phyloP scores from a whole-genome alignment of 2,329 filamentous ascomycete species.

The Didymosphaeria variabile region DNA sequence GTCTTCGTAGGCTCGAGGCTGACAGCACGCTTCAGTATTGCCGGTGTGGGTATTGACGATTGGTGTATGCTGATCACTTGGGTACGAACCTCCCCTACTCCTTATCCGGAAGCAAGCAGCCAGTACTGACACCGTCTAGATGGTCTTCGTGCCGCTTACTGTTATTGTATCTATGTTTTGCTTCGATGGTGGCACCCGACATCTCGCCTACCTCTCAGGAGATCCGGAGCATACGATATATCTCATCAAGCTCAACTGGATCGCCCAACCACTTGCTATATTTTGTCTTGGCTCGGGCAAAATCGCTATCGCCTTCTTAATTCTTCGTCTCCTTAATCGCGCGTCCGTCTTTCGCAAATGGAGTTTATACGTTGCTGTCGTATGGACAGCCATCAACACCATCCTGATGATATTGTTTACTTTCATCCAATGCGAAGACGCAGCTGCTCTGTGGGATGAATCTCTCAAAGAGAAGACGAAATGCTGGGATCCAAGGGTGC shows the following conservation, averaged over 20 bases:
- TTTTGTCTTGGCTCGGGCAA: constrained; percentile 29
- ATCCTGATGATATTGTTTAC: constrained; percentile 31
- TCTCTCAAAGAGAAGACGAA: constrained; percentile 21
- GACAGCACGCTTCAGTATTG: constrained; percentile 29
- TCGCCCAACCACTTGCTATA: constrained; percentile 28
- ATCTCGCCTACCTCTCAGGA: constrained; percentile 28
- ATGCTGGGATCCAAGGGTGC: constrained; percentile 29
- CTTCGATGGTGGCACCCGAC: constrained; percentile 29
- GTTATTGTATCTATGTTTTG: constrained; percentile 23
- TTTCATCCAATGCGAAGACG: constrained; percentile 30
- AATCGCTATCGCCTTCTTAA: constrained; percentile 29
- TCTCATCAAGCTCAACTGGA: constrained; percentile 29
- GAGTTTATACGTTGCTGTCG: constrained; percentile 25
- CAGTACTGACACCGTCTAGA: constrained; percentile 15
- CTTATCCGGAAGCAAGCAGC: background rate
- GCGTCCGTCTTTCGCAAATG: constrained; percentile 25
- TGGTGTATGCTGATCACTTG: constrained; percentile 31
- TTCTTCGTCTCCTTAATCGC: constrained; percentile 29
- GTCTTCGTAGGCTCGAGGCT: constrained; percentile 29
- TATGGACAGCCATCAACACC: constrained; percentile 26
- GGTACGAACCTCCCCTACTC: constrained; percentile 21
- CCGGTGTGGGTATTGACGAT: constrained; percentile 31
- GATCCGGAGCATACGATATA: constrained; percentile 18
- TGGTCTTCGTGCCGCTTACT: constrained; percentile 26
- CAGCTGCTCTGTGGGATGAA: constrained; percentile 27